These are phyloP conservation scores for Spongispora temasekensis DNA, from an alignment of 1,284 basidiomycete genomes.

Conservation along the genomic window DNA sequence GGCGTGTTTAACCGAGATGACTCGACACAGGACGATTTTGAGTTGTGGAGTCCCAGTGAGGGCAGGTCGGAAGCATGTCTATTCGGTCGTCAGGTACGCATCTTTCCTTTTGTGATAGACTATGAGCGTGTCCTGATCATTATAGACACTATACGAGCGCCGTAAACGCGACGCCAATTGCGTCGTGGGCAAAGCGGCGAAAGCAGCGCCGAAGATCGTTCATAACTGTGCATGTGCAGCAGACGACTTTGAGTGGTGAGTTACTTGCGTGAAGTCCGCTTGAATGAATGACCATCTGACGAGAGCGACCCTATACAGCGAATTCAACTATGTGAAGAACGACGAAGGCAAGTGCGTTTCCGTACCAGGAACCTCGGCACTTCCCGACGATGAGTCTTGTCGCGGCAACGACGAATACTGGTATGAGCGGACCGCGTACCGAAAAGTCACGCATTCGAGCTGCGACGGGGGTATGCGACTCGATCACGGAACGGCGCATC, in stretches of 20 bases:
- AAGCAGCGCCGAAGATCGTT: slow-evolving; percentile 54
- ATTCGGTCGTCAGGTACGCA: slow-evolving; percentile 80
- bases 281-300: no score
- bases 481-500: slow-evolving; percentile 72
- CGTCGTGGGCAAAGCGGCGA: slow-evolving; percentile 72
- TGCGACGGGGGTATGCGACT: slow-evolving; percentile 77
- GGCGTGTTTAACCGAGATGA: slow-evolving; percentile 71
- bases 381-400: slow-evolving; percentile 65
- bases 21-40: slow-evolving; percentile 87
- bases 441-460: slow-evolving; percentile 83
- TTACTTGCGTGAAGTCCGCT: slow-evolving; percentile 9
- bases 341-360: slow-evolving; percentile 73
- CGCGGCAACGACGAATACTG: slow-evolving; percentile 69
- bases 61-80: slow-evolving; percentile 75
- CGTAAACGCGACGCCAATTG: slow-evolving; percentile 81
- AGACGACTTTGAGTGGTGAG: slow-evolving; percentile 91
- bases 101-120: not conserved
- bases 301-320: no score
- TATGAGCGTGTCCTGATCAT: slow-evolving; percentile 1
- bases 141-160: slow-evolving; percentile 84
- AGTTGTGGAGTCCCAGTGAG: slow-evolving; percentile 92
- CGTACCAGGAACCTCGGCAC: slow-evolving; percentile 63
- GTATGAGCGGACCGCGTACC: slow-evolving; percentile 90
- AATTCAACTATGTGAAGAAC: slow-evolving; percentile 86
- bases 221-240: slow-evolving; percentile 72